Base-by-base conservation (phyloP, 371 early-diverging fungal genomes). In the Blakeslea trispora region DNA sequence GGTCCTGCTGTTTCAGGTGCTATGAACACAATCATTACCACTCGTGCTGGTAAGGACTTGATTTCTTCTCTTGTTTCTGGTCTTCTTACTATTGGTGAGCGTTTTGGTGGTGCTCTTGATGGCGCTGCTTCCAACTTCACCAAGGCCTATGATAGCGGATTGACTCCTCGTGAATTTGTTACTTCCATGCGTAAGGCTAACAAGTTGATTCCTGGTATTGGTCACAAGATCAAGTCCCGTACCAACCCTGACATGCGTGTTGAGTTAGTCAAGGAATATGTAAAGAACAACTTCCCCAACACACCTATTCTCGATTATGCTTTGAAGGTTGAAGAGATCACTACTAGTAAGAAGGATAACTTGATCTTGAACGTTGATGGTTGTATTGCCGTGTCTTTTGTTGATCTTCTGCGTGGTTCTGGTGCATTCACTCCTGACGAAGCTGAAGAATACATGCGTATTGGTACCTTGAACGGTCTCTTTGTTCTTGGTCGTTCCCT, bases 211-310 rank as follows among this genome's bases (percentile, higher is more conserved):
- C 82, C 96, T 52, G 98, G 98, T 68, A 98, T 98, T 60, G 98
- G 98, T 22, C 98, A 98, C 90, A 95, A 95, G 86, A 94, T 98
- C 84, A 98, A 98, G 83, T 95, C 96, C 48, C 91, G 97, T 59
- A 95, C 95, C 58, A 98, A 98, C 86, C 98, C 98, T 17, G 98
- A 98, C 74, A 80, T 96, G 81, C 95, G 98, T 53, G 98, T 98
- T 14, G 83, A 87, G 52, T 86, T 98, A 52, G 91, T 98, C 74
- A 95, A 91, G 82, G 88, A 93, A 55, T 98, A 85, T 66, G 97
- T 95, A 59, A 84, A 86, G 77, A 79, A 83, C 61, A 74, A 95
- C 74, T 98, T 98, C 87, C 96, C 96, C 1, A 56, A 74, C 39
- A 89, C 90, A 24, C 94, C 93, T 21, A 86, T 93, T 35, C 81